phyloP scores from a whole-genome alignment of 1,139 yeast species.

The Scheffersomyces stambukii region DNA sequence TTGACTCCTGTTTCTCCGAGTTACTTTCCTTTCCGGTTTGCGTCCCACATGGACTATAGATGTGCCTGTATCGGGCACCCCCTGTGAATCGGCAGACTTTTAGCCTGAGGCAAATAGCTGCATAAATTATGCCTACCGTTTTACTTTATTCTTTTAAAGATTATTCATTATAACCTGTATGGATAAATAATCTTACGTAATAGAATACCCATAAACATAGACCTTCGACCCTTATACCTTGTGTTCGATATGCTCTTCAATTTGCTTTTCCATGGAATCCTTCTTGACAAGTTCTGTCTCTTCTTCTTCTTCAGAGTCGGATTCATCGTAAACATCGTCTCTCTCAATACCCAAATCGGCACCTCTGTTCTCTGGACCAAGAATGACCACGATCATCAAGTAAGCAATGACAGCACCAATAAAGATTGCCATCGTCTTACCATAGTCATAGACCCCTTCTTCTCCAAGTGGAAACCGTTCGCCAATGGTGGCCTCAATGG shows the following conservation, averaged over 20 bases:
- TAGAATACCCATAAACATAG: too few species aligned
- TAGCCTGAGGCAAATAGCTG: too few species aligned
- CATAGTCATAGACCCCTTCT: constrained; percentile 23
- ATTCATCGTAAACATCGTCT: constrained; percentile 14
- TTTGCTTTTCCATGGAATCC: background rate
- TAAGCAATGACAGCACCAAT: constrained; percentile 74
- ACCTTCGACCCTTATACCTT: too few species aligned
- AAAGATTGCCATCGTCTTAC: constrained; percentile 73
- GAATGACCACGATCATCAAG: constrained; percentile 50
- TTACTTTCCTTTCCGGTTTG: too few species aligned
- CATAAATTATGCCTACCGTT: too few species aligned
- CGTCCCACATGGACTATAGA: too few species aligned
- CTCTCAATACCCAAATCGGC: constrained; percentile 27
- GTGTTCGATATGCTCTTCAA: background rate
- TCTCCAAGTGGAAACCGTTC: constrained; percentile 49
- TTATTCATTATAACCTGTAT: too few species aligned
- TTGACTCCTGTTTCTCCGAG: too few species aligned
- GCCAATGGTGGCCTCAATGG: constrained; percentile 76
- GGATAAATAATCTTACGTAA: too few species aligned
- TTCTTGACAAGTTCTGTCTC: constrained; percentile 1
- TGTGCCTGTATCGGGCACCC: too few species aligned
- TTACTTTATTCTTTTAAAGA: too few species aligned
- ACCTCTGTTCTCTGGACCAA: constrained; percentile 72
- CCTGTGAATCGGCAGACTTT: too few species aligned
- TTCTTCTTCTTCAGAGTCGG: constrained; percentile 4